phyloP scores from a whole-genome alignment of 805 yeast species.

The Teunomyces lycoperdinae region DNA sequence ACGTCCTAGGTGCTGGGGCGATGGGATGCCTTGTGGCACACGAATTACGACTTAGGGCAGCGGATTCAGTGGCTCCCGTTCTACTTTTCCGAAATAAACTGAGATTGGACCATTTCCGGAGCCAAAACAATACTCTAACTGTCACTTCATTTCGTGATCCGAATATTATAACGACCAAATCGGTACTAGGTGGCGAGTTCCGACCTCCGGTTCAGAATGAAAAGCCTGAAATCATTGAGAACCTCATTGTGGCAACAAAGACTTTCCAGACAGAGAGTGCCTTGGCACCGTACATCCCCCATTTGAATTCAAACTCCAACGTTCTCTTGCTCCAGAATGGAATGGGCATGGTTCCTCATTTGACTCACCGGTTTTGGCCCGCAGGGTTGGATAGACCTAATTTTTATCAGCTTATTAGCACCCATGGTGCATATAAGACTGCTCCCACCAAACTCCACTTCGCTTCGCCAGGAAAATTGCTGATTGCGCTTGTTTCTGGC shows the following conservation, averaged over 20 bases:
- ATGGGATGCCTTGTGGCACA: conserved; percentile 51
- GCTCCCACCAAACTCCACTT: conserved; percentile 40
- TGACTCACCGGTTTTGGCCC: conserved; percentile 57
- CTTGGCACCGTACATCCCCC: conserved; percentile 48
- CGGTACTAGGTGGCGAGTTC: conserved; percentile 23
- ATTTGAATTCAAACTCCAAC: conserved; percentile 49
- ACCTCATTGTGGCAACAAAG: conserved; percentile 76
- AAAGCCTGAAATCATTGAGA: conserved; percentile 34
- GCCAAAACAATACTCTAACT: conserved; percentile 34
- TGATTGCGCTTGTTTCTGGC: conserved; percentile 56
- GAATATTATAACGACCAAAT: conserved; percentile 12
- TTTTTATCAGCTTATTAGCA: conserved; percentile 70
- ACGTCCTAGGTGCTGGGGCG: conserved; percentile 52
- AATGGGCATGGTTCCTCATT: conserved; percentile 62
- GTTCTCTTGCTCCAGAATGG: conserved; percentile 82
- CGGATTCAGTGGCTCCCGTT: conserved; percentile 38
- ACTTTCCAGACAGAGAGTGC: conserved; percentile 72
- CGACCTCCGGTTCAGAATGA: conserved; percentile 15
- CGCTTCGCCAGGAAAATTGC: conserved; percentile 69
- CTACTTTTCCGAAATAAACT: conserved; percentile 35
- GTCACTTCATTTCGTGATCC: conserved; percentile 19
- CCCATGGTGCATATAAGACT: conserved; percentile 74
- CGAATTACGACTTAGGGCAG: conserved; percentile 39
- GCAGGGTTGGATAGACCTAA: conserved; percentile 45
- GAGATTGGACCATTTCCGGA: conserved; percentile 40